Evolutionary conservation across 106 monocot species (phyloP).

Genomic region (Dendrobium nobile): DNA sequence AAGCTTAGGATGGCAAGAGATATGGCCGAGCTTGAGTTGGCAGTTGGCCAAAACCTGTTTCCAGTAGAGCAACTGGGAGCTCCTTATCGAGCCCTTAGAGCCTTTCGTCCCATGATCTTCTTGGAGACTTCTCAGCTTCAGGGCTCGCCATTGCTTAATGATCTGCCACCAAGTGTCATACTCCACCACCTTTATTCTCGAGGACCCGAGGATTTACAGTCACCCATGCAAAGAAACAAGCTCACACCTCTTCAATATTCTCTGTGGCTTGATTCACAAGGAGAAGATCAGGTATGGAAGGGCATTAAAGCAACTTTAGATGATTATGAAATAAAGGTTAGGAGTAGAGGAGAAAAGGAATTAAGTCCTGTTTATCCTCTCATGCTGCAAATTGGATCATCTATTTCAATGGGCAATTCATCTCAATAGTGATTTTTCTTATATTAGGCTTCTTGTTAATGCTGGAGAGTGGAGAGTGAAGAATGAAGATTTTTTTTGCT

Average conservation of each 20-base stretch:
- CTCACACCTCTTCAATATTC: constrained; percentile 79
- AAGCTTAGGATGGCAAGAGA: constrained; percentile 95
- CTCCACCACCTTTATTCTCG: constrained; percentile 89
- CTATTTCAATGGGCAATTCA: neutral
- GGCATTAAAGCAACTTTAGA: constrained; percentile 84
- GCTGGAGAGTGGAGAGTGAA: no score
- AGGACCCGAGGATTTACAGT: constrained; percentile 73
- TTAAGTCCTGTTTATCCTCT: constrained; percentile 65
- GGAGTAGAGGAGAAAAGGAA: constrained; percentile 52
- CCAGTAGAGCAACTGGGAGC: constrained; percentile 92
- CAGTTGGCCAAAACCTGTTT: constrained; percentile 84
- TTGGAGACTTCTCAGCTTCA: constrained; percentile 67
- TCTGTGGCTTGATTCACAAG: constrained; percentile 90
- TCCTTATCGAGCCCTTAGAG: constrained; percentile 78
- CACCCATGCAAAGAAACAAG: constrained; percentile 80
- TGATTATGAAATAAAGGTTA: constrained; percentile 66
- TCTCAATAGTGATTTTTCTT: neutral
- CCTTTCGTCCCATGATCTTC: constrained; percentile 77
- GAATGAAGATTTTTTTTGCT: neutral
- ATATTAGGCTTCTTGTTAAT: no score
- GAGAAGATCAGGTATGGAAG: constrained; percentile 89
- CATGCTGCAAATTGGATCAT: constrained; percentile 81
- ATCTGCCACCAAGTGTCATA: constrained; percentile 68
- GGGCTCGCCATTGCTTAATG: constrained; percentile 55
- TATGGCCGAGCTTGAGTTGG: constrained; percentile 94